These are phyloP conservation scores for Capsicum rhomboideum DNA, from an alignment of 257 asterid species.

Conservation along the genomic window DNA sequence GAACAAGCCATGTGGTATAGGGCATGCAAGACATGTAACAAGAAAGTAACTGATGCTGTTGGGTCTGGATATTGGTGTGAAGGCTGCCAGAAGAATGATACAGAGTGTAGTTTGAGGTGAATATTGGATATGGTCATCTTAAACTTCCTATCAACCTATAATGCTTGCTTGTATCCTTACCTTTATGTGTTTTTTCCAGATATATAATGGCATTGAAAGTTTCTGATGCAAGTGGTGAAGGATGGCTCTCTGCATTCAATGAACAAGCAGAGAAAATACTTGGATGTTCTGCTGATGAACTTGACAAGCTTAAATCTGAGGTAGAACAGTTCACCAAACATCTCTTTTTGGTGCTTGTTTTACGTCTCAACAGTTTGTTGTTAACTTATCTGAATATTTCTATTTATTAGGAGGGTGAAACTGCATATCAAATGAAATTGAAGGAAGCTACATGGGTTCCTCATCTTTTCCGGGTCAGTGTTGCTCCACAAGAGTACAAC, in stretches of 20 bases:
- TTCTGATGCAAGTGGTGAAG: conserved; percentile 88
- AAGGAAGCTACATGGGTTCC: conserved; percentile 61
- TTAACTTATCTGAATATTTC: not conserved
- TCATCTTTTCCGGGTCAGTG: conserved; percentile 69
- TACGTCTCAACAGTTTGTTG: not conserved
- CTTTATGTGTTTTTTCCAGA: conserved; percentile 22
- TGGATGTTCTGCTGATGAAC: conserved; percentile 78
- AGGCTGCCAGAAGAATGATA: conserved; percentile 59
- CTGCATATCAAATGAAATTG: conserved; percentile 19
- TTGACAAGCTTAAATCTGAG: conserved; percentile 58
- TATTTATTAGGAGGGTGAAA: conserved; percentile 38
- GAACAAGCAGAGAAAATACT: conserved; percentile 72
- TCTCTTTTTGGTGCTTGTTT: not conserved
- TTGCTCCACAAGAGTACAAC: conserved; percentile 56
- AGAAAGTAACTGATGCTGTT: conserved; percentile 76
- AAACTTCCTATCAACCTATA: not conserved
- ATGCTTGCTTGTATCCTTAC: not conserved
- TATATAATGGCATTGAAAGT: conserved; percentile 63
- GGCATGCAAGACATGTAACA: conserved; percentile 86
- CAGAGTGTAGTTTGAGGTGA: conserved; percentile 62
- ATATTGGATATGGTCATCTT: not conserved
- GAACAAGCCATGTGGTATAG: conserved; percentile 96
- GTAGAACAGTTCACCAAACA: conserved; percentile 3
- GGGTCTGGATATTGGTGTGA: conserved; percentile 92
- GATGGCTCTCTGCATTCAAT: conserved; percentile 61